Percentiles rank a stretch among this genome's conserved stretches.
phyloP scores from a whole-genome alignment of 106 monocot species.

The Acorus gramineus region DNA sequence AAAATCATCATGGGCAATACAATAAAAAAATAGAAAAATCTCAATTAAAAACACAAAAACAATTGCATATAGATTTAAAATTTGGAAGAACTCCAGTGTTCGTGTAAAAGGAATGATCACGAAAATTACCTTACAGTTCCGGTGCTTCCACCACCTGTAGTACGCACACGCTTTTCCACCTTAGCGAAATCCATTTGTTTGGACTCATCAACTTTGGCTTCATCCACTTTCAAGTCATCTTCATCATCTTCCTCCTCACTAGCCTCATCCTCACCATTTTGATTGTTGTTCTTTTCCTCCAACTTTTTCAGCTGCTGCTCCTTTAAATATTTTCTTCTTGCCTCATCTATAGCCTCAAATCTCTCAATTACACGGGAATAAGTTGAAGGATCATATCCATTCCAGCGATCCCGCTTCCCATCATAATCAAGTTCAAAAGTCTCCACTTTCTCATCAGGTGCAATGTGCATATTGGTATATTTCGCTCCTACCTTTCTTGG shows the following conservation, averaged over 20 bases:
- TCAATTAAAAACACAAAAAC: too few species aligned
- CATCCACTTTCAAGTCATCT: conserved; percentile 78
- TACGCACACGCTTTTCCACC: conserved; percentile 94
- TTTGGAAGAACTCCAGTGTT: too few species aligned
- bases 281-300: conserved; percentile 66
- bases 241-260: conserved; percentile 67
- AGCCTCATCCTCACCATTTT: conserved; percentile 23
- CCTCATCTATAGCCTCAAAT: conserved; percentile 78
- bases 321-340: conserved; percentile 77
- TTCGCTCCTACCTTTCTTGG: conserved; percentile 81
- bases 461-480: conserved; percentile 76
- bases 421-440: conserved; percentile 95
- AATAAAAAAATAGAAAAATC: too few species aligned
- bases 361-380: conserved; percentile 76
- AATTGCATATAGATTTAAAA: too few species aligned
- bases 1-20: too few species aligned
- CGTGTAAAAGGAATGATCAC: too few species aligned
- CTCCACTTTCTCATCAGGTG: conserved; percentile 96
- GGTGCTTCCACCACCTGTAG: conserved; percentile 96
- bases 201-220: conserved; percentile 96
- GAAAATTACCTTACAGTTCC: conserved; percentile 80
- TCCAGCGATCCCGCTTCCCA: conserved; percentile 98
- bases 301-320: conserved; percentile 89
- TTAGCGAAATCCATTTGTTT: conserved; percentile 99
- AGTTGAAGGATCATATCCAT: conserved; percentile 72